Evolutionary conservation across 2,329 filamentous ascomycete genomes (phyloP), one percentile per base, ranked within the genome.

Genomic region (Mollisia scopiformis): DNA sequence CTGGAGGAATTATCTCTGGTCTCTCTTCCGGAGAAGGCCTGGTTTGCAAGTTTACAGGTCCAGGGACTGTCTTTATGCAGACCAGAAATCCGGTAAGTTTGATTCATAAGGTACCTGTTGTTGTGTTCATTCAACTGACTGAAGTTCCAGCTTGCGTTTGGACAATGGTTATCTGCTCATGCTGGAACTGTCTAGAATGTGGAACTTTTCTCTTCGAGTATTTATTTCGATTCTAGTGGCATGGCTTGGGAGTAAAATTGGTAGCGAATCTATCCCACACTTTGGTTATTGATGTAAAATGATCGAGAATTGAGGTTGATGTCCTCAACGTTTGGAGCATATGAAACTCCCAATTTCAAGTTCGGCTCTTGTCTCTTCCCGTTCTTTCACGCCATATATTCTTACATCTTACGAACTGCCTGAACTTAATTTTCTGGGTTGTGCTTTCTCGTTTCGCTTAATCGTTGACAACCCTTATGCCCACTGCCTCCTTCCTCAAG

Each of bases 31-130:
- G 84, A 0, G 95, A 99, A 77, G 95, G 95, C 0, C 79, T 98
- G 35, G 93, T 97, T 3, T 99, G 95, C 80, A 96, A 93, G 73
- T 98, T 98, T 68, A 92, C 89, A 0, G 93, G 91, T 0, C 95
- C 95, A 0, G 95, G 95, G 0, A 96, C 92, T 0, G 85, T 99
- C 0, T 97, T 93, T 72, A 82, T 98, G 69, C 95, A 99, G 77
- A 98, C 95, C 1, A 85, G 95, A 64, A 98, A 97, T 73, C 83
- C 92, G 55, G 84, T 86, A 77, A 74, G 85, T 79, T 47, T 55
- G n/a, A 25, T 47, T 16, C 6, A 47, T 47, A n/a, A n/a, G n/a
- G n/a, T n/a, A n/a, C n/a, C 23, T 47, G 43, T 13, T 25, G 25
- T 13, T 14, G 23, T 23, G 10, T 47, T 7, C 8, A 11, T 47